phyloP scores from a whole-genome alignment of 768 basidiomycete genomes.

The Tremella yokohamensis region DNA sequence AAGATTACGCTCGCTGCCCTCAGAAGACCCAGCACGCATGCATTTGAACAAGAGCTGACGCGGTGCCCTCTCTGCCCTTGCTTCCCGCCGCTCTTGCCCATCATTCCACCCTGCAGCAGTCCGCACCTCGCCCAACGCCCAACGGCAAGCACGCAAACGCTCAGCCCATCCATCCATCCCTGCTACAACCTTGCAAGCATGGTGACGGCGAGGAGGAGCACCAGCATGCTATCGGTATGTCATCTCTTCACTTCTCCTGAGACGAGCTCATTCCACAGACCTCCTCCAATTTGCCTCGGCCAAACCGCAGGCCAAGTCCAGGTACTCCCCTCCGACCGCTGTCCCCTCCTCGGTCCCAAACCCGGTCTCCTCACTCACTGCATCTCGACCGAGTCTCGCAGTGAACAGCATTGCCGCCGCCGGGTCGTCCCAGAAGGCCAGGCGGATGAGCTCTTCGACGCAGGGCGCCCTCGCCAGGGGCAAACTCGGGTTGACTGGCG shows the following conservation, averaged over 20 bases:
- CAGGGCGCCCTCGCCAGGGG: conserved; percentile 41
- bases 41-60: too few relatives aligned
- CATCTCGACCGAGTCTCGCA: conserved; percentile 24
- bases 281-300: conserved; percentile 36
- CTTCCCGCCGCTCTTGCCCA: too few relatives aligned
- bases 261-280: conserved; percentile 20
- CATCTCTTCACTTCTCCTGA: conserved; percentile 1
- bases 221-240: conserved; percentile 45
- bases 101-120: neutral
- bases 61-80: too few relatives aligned
- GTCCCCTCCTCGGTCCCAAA: conserved; percentile 35
- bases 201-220: conserved; percentile 33
- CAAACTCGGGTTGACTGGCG: conserved; percentile 38
- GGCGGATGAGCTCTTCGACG: conserved; percentile 44
- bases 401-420: conserved; percentile 10
- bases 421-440: conserved; percentile 14
- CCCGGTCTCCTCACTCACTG: conserved; percentile 31
- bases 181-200: conserved; percentile 42
- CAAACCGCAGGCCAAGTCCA: conserved; percentile 3
- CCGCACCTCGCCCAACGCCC: neutral
- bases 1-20: too few relatives aligned
- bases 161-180: conserved; percentile 34
- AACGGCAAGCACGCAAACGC: conserved; percentile 19
- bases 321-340: conserved; percentile 12
- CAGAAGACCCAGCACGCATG: too few relatives aligned